Evolutionary conservation across 768 basidiomycete species (phyloP), one percentile per base, ranked within the genome.

Genomic region (Lentinula sp.): DNA sequence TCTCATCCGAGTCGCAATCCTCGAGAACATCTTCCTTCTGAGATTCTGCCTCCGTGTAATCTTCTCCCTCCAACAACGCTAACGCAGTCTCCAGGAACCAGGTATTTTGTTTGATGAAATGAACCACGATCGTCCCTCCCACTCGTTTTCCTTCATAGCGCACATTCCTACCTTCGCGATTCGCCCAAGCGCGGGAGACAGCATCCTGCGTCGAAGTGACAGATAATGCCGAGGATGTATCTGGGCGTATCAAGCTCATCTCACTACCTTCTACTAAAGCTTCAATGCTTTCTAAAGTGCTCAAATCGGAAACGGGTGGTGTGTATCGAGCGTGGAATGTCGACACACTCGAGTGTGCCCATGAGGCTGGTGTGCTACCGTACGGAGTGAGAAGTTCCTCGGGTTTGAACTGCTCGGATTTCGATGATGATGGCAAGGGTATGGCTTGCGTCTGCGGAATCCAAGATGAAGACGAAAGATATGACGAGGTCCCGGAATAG

Each of bases 11-110:
- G 32, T 59, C 57, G n/a, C 50, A 32, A 51, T 51, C 34, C 15
- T 51, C 34, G 8, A 51, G 31, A 13, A 48, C 28, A 48, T 59
- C 43, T 15, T 18, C 16, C 3, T 46, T 18, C 55, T 49, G 57
- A 18, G 48, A 48, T 32, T 60, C 59, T 3, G 35, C 48, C 37
- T 60, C 50, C 0, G 59, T 51, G 5, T 39, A 46, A 23, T 93
- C 88, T 34, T 87, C 84, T n/a, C 86, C 84, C 57, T 90, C 92
- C 32, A 98, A 77, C 28, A 99, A 77, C 16, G 93, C 94, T 10
- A 94, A 75, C 10, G 93, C 92, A 5, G 95, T 92, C 76, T 99
- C 96, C 65, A 95, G 73, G 75, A 91, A 98, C 96, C 96, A 99
- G 76, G 91, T 89, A 65, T 92, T 86, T 71, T 93, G 89, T 85